Conservation (phyloP, 2,329 filamentous ascomycete species). For the Penicillium sp. region DNA sequence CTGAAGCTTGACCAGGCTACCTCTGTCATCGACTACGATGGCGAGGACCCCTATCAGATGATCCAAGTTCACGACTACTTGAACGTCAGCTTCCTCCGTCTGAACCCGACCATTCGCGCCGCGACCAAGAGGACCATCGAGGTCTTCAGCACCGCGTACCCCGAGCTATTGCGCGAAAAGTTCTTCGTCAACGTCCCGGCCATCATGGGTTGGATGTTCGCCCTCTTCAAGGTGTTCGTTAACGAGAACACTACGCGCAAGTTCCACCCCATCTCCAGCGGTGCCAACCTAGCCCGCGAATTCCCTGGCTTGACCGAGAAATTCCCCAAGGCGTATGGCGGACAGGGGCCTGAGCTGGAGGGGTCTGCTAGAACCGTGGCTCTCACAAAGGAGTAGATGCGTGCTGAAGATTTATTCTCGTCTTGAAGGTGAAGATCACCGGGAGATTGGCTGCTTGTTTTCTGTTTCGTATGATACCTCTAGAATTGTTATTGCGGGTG, state of each 20-base stretch:
- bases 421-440: background rate
- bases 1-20: conserved; percentile 73
- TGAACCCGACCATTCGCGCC: conserved; percentile 75
- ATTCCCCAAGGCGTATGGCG: conserved; percentile 80
- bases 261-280: conserved; percentile 78
- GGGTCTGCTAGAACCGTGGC: conserved; percentile 40
- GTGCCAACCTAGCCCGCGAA: conserved; percentile 69
- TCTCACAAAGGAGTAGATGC: conserved; percentile 27
- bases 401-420: background rate
- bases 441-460: background rate
- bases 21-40: conserved; percentile 66
- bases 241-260: conserved; percentile 76
- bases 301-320: conserved; percentile 63
- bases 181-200: conserved; percentile 94
- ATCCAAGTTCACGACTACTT: conserved; percentile 94
- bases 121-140: conserved; percentile 82
- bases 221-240: conserved; percentile 75
- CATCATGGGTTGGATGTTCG: conserved; percentile 88
- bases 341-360: conserved; percentile 63
- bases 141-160: conserved; percentile 80
- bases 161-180: conserved; percentile 86
- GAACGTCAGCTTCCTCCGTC: conserved; percentile 82
- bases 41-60: conserved; percentile 83
- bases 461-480: conserved; percentile 15
- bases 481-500: conserved; percentile 12